Evolutionary conservation across 2,329 filamentous ascomycete genomes (phyloP).

Genomic region (Calonectria pseudoturangicola): DNA sequence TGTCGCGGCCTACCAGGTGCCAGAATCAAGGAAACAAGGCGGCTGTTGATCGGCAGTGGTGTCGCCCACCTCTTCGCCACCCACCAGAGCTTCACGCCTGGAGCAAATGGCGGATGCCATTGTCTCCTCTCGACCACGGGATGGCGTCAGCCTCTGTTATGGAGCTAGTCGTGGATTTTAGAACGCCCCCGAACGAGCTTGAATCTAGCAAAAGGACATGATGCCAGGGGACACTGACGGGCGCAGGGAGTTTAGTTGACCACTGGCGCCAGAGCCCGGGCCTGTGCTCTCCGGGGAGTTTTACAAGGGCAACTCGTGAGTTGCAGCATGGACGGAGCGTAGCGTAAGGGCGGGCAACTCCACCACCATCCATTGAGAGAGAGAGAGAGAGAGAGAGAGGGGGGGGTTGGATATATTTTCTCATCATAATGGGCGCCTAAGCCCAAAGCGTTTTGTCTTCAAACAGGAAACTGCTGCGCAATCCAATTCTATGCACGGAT

Average conservation of each 20-base stretch:
- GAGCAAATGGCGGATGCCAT: not conserved
- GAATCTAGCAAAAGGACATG: slow-evolving; percentile 9
- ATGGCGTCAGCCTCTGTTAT: slow-evolving; percentile 37
- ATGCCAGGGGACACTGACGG: slow-evolving; percentile 18
- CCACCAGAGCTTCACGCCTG: not conserved
- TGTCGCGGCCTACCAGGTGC: slow-evolving; percentile 24
- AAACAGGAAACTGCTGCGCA: not conserved
- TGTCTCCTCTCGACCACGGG: slow-evolving; percentile 23
- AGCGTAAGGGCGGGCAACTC: not conserved
- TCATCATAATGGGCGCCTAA: slow-evolving; percentile 11
- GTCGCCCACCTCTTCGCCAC: slow-evolving; percentile 26
- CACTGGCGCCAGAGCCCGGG: not conserved
- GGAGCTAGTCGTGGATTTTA: slow-evolving; percentile 34
- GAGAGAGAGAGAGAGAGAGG: not conserved
- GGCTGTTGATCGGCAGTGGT: slow-evolving; percentile 26
- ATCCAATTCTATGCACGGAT: slow-evolving; percentile 11
- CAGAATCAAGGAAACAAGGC: slow-evolving; percentile 21
- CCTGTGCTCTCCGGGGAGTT: slow-evolving; percentile 25
- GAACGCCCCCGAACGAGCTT: slow-evolving; percentile 25
- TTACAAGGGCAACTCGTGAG: slow-evolving; percentile 7
- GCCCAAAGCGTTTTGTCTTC: not conserved
- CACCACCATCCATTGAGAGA: not conserved
- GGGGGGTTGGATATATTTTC: not conserved
- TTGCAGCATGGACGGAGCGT: not conserved
- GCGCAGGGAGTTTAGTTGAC: slow-evolving; percentile 11